Conservation (phyloP, 2,329 filamentous ascomycete genomes). For the Lachnellula willkommii region DNA sequence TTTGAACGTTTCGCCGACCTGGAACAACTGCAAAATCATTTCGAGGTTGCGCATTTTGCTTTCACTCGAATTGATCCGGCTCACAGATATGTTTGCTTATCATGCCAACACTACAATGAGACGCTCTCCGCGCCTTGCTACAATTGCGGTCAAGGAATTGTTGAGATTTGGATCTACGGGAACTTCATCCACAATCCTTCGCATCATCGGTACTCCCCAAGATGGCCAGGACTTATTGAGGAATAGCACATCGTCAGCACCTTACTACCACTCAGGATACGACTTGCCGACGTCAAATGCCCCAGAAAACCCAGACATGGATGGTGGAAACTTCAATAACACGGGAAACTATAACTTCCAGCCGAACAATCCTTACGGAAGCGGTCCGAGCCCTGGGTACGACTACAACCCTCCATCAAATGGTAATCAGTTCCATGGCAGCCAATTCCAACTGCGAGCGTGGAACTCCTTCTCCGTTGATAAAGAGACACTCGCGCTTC, state of each 20-base stretch:
- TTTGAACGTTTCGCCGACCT: constrained; percentile 10
- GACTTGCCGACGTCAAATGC: not conserved
- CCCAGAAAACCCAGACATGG: constrained; percentile 1
- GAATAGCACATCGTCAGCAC: constrained; percentile 2
- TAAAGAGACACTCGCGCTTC: not conserved
- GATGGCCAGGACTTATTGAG: constrained; percentile 12
- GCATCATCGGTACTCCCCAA: constrained; percentile 11
- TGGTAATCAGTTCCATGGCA: not conserved
- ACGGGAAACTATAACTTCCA: constrained; percentile 3
- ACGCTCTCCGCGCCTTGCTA: constrained; percentile 10
- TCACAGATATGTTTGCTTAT: constrained; percentile 19
- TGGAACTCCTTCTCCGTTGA: not conserved
- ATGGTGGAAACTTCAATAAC: constrained; percentile 5
- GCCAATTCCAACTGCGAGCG: not conserved
- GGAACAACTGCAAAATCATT: constrained; percentile 24
- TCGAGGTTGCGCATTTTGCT: constrained; percentile 22
- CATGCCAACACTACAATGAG: constrained; percentile 11
- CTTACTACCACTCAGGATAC: constrained; percentile 5
- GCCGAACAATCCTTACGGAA: not conserved
- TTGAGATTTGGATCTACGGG: constrained; percentile 26
- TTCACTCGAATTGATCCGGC: constrained; percentile 24
- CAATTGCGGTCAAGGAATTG: constrained; percentile 8
- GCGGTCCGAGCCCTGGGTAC: not conserved
- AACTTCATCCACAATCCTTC: constrained; percentile 18
- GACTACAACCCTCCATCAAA: not conserved